Conservation (phyloP, 2,329 filamentous ascomycete species). For the Sporothrix pseudoabietina region DNA sequence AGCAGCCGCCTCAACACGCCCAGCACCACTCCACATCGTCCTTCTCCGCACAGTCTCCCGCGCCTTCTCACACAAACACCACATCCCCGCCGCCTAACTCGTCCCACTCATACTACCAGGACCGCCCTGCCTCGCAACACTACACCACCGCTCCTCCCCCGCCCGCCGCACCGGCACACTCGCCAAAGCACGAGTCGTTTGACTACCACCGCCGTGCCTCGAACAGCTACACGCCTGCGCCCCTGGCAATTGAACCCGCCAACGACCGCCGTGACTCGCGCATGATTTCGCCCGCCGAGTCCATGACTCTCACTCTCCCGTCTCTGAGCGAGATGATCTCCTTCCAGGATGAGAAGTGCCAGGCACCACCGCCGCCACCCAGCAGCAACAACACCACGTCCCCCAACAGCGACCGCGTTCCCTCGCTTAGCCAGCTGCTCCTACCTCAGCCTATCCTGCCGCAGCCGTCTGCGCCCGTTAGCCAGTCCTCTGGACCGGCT, state of each 20-base stretch:
- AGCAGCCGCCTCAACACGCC: slow-evolving; percentile 27
- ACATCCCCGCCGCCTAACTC: slow-evolving; percentile 2
- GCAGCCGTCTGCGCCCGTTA: not conserved
- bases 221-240: slow-evolving; percentile 27
- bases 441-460: slow-evolving; percentile 29
- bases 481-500: not conserved
- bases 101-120: slow-evolving; percentile 36
- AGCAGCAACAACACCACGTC: slow-evolving; percentile 20
- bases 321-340: slow-evolving; percentile 35
- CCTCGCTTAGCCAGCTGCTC: slow-evolving; percentile 34
- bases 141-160: slow-evolving; percentile 36
- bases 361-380: not conserved
- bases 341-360: slow-evolving; percentile 29
- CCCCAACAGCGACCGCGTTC: slow-evolving; percentile 31
- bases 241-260: slow-evolving; percentile 26
- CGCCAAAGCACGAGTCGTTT: slow-evolving; percentile 32
- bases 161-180: slow-evolving; percentile 11
- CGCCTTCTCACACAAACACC: slow-evolving; percentile 18
- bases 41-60: slow-evolving; percentile 28
- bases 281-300: slow-evolving; percentile 28
- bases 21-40: slow-evolving; percentile 31
- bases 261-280: slow-evolving; percentile 21
- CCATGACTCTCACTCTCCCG: slow-evolving; percentile 33
- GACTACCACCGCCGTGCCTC: slow-evolving; percentile 33
- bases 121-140: slow-evolving; percentile 40